Base-by-base conservation (phyloP, 108 stramenopile species). In the Pseudonitzschia multiseries region DNA sequence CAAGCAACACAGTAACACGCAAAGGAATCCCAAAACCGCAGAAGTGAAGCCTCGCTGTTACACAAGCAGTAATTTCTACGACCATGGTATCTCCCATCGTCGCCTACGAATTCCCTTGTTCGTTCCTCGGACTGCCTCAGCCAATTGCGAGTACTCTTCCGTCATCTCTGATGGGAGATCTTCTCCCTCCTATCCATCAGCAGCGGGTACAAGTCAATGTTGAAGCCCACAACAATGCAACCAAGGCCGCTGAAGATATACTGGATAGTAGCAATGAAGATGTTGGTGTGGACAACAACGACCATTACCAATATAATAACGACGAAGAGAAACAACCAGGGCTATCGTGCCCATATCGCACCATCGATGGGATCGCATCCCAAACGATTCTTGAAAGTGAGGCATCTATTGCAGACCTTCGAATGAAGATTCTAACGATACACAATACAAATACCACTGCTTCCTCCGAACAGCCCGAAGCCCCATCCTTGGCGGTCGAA, bases 311-410 rank as follows among this genome's bases (percentile, higher is more conserved):
- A 48, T 3, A 18, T 2, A 14, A 18, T 14, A 18, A 5, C 13
- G 1, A 18, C 18, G 46, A 48, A 48, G 46, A 5, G 46, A 48
- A 48, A 27, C 57, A 31, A 59, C 26, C 57, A 6, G 29, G 32
- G 8, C 20, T 62, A 0, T 62, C 61, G 14, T 62, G 61, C 18
- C 61, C 61, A 3, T 17, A 33, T 33, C 41, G 61, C 18, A 24
- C 40, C 32, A 62, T 62, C 15, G 61, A 62, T 20, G 61, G 61
- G 17, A 62, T 62, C 61, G 20, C 32, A 17, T 62, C 61, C 8
- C 8, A 62, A n/a, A 62, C 61, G 0, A 62, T 62, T 21, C 61
- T 62, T 4, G 61, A 62, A 33, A 62, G 61, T 33, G 61, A 62
- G 29, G 15, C 13, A 21, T 40, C 8, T 21, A n/a, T 62, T 40